A percentile compares a stretch with the other conserved stretches of the same genome.
Evolutionary conservation across 495 filamentous ascomycete genomes (phyloP).

Genomic region (Penicillium coffeae): DNA sequence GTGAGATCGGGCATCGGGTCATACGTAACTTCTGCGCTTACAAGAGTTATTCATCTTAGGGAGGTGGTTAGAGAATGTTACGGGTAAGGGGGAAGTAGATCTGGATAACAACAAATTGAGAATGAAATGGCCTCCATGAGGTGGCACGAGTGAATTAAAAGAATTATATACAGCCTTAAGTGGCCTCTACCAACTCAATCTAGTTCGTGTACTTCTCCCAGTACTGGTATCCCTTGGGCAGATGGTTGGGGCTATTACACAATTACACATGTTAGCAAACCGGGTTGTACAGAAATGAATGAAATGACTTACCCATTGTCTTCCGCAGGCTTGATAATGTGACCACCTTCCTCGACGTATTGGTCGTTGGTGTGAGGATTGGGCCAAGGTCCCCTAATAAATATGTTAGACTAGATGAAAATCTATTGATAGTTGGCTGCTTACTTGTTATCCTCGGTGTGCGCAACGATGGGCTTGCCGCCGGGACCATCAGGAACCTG

Average conservation of each 20-base stretch:
- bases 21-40: too few species aligned
- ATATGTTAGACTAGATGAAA: too few species aligned
- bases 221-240: conserved; percentile 17
- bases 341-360: conserved; percentile 8
- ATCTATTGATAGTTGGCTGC: too few species aligned
- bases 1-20: too few species aligned
- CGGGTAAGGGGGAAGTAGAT: too few species aligned
- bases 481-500: conserved; percentile 2
- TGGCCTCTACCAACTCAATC: neutral
- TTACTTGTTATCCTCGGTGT: conserved; percentile 5
- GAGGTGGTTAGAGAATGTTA: too few species aligned
- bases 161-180: conserved; percentile 18
- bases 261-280: neutral
- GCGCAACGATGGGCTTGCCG: conserved; percentile 1
- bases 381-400: conserved; percentile 16
- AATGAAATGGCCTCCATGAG: too few species aligned
- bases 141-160: conserved; percentile 2
- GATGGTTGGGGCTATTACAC: conserved; percentile 6
- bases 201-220: conserved; percentile 17
- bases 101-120: too few species aligned
- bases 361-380: conserved; percentile 9
- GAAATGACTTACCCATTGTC: conserved; percentile 13
- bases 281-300: neutral
- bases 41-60: too few species aligned
- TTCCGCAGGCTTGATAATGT: conserved; percentile 7